A percentile compares a stretch with the other conserved stretches of the same genome.
Evolutionary conservation across 768 basidiomycete species (phyloP).

Genomic region (Amanita exitialis): DNA sequence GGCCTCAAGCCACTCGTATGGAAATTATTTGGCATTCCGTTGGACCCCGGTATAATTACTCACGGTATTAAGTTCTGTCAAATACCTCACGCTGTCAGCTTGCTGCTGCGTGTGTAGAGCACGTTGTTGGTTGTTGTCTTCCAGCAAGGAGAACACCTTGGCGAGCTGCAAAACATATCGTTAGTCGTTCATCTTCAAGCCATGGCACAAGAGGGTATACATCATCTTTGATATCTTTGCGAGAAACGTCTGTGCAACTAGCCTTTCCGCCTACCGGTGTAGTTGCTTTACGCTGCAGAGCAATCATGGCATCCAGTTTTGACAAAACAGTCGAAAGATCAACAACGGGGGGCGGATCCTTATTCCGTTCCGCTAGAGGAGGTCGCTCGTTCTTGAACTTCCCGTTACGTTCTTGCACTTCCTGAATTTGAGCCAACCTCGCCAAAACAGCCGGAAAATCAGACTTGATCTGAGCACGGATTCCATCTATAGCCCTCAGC

Average conservation of each 20-base stretch:
- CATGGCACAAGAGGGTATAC: not conserved
- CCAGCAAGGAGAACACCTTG: conserved; percentile 38
- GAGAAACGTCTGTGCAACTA: not conserved
- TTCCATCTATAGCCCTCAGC: conserved; percentile 24
- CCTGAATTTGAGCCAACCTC: conserved; percentile 20
- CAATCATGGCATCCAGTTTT: conserved; percentile 4
- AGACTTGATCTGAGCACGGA: conserved; percentile 27
- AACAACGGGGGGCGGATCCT: not conserved
- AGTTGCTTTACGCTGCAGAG: conserved; percentile 12
- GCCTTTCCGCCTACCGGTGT: conserved; percentile 6
- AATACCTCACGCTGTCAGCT: conserved; percentile 64
- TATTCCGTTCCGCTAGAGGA: conserved; percentile 3
- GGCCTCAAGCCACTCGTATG: conserved; percentile 70
- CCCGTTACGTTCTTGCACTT: conserved; percentile 10
- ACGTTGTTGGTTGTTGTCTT: conserved; percentile 36
- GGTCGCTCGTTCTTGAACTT: conserved; percentile 2
- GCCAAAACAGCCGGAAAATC: conserved; percentile 26
- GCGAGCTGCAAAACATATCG: conserved; percentile 20
- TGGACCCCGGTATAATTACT: conserved; percentile 11
- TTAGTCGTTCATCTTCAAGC: not conserved
- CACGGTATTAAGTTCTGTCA: conserved; percentile 69
- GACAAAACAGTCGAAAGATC: conserved; percentile 4
- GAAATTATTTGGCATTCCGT: not conserved
- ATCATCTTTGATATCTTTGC: conserved; percentile 8
- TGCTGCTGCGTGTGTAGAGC: conserved; percentile 51